phyloP scores from a whole-genome alignment of 805 yeast species.

The Yarrowia phangngaensis region DNA sequence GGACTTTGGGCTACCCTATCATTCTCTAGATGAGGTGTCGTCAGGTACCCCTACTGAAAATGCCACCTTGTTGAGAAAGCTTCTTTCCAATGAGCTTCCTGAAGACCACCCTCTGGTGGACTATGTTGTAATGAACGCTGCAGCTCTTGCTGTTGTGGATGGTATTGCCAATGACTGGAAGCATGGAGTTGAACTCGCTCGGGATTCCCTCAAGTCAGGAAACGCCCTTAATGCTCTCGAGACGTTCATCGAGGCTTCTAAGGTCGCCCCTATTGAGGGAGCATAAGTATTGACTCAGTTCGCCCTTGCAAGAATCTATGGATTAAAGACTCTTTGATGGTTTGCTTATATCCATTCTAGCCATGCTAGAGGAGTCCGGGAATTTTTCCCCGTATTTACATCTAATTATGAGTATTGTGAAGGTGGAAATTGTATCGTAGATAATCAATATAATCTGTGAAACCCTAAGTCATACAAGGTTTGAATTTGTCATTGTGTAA shows the following conservation, averaged over 20 bases:
- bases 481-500: too few relatives aligned
- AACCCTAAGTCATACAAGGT: too few relatives aligned
- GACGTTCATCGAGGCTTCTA: conserved; percentile 46
- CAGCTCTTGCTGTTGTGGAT: conserved; percentile 76
- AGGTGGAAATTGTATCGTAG: conserved; percentile 14
- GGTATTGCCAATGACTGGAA: conserved; percentile 68
- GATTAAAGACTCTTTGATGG: conserved; percentile 6
- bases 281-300: neutral
- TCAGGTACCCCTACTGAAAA: conserved; percentile 88
- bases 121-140: conserved; percentile 85
- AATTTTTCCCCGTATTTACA: conserved; percentile 14
- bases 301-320: conserved; percentile 10
- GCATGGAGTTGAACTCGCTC: conserved; percentile 73
- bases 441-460: too few relatives aligned
- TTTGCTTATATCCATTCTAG: conserved; percentile 19
- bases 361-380: conserved; percentile 26
- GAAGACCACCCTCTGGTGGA: conserved; percentile 63
- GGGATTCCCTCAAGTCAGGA: conserved; percentile 63
- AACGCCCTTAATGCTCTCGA: conserved; percentile 59
- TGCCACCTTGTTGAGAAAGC: conserved; percentile 56
- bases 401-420: conserved; percentile 20
- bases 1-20: conserved; percentile 79
- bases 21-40: conserved; percentile 59
- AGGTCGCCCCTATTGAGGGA: conserved; percentile 22
- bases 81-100: conserved; percentile 45